Evolutionary conservation across 2,329 filamentous ascomycete genomes (phyloP), one percentile per base, ranked within the genome.

Genomic region (Mycosphaerelloides madeirae): DNA sequence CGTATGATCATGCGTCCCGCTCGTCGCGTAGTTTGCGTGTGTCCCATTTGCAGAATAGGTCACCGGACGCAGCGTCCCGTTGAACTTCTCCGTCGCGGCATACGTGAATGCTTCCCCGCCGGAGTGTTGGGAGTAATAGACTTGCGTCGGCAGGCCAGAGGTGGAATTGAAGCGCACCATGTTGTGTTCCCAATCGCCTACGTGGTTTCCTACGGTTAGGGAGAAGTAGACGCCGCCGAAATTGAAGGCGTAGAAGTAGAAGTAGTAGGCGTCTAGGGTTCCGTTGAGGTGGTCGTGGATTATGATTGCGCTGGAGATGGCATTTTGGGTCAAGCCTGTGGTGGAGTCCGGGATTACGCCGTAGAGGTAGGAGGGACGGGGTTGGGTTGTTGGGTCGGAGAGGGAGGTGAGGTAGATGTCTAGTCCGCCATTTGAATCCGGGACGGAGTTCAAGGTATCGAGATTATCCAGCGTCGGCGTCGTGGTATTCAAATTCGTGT

Each of bases 101-200:
- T 81, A 85, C 2, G 68, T 72, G 61, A 84, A 84, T 1, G 81
- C 81, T 61, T 84, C 69, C 3, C 82, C 82, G 49, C 74, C 71
- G 22, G 70, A 64, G 59, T 85, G 82, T 57, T 84, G 81, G 41
- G 74, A 78, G 57, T 74, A 84, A 78, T 80, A 85, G 11, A 84
- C 60, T 1, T 71, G 68, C 49, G 72, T 62, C 0, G 81, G 81
- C 1, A 56, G 50, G 8, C 77, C 77, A 16, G 29, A 6, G 28
- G 29, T 16, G 42, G 81, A 68, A 13, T 68, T 40, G 62, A 85
- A 85, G 9, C 81, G 79, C 25, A 85, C 69, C 79, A 83, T 82
- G 43, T 76, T 80, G 60, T 84, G 80, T 58, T 84, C 80, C 79
- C 74, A 76, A 31, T 58, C 49, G 7, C 81, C 81, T 22, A 85